A percentile compares a stretch with the other conserved stretches of the same genome.
These are phyloP conservation scores for Talaromyces rugulosus DNA, from an alignment of 2,329 filamentous ascomycete genomes.

Conservation along the genomic window DNA sequence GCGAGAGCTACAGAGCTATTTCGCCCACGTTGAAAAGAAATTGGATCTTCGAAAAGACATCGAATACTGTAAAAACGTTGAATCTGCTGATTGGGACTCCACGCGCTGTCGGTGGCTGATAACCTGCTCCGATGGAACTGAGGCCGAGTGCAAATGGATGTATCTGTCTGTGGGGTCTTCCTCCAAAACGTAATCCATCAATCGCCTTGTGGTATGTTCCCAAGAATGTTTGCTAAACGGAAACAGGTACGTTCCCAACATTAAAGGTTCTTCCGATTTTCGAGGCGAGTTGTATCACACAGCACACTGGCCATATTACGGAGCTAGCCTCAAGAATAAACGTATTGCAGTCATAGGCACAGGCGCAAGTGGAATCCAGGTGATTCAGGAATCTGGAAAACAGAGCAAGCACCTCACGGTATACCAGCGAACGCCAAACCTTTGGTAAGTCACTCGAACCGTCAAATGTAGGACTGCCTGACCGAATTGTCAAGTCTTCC, in stretches of 20 bases:
- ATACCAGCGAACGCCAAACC: slow-evolving; percentile 8
- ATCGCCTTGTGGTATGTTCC: not conserved
- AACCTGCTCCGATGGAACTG: slow-evolving; percentile 1
- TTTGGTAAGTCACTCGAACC: not conserved
- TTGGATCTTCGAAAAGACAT: slow-evolving; percentile 18
- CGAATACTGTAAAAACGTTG: slow-evolving; percentile 2
- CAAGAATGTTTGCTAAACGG: not conserved
- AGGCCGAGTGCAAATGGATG: not conserved
- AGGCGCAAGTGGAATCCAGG: slow-evolving; percentile 1
- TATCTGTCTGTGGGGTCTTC: slow-evolving; percentile 3
- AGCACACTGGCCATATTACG: slow-evolving; percentile 12
- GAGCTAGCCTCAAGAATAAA: slow-evolving; percentile 14
- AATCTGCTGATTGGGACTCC: not conserved
- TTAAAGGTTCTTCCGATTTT: not conserved
- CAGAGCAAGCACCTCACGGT: not conserved
- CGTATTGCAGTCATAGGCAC: slow-evolving; percentile 5
- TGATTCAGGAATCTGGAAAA: slow-evolving; percentile 4
- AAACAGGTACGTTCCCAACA: slow-evolving; percentile 1
- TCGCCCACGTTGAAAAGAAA: slow-evolving; percentile 22
- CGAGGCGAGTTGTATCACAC: not conserved
- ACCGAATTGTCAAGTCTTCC: not conserved
- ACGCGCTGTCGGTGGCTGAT: not conserved
- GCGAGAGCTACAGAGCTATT: slow-evolving; percentile 25
- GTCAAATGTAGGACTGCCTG: not conserved
- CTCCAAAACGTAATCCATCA: slow-evolving; percentile 1